Base-by-base conservation (phyloP, 192 early-diverging fungal species). In the Nowakowskiella sp. region DNA sequence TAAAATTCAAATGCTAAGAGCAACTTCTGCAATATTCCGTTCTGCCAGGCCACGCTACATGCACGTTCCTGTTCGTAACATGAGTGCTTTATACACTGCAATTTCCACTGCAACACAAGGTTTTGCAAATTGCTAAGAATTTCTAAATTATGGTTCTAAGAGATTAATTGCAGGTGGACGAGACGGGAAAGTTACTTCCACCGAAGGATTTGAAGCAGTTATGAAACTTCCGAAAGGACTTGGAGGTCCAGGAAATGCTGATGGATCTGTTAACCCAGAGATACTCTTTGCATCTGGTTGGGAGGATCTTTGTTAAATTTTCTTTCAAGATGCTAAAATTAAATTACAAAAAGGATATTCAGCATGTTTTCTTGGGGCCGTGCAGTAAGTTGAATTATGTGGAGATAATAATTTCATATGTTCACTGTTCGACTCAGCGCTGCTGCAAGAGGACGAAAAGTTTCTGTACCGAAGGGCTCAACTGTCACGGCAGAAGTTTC, bases 351-450 rank as follows among this genome's bases (percentile, higher is more conserved):
- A 51, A 60, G 70, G 71, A 1, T 73, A 73, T 54, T 48, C 66
- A 8, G 33, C 67, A 26, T 73, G 71, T 47, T 73, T 73, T 51
- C 28, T 67, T 29, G 66, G 63, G 1, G 71, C 71, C 16, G 42
- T 73, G 16, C 29, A 63, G 27, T n/a, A n/a, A n/a, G n/a, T n/a
- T n/a, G n/a, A n/a, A n/a, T n/a, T n/a, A n/a, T n/a, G n/a, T n/a
- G n/a, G n/a, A n/a, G n/a, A n/a, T n/a, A n/a, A n/a, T n/a, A n/a
- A n/a, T n/a, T n/a, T n/a, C n/a, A n/a, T n/a, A n/a, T n/a, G n/a
- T n/a, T n/a, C n/a, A n/a, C n/a, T n/a, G n/a, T n/a, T n/a, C n/a
- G n/a, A n/a, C n/a, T n/a, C n/a, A n/a, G n/a, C n/a, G 62, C 57
- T 32, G 66, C 63, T 34, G 63, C 62, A 10, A 52, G 56, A 24